These are phyloP conservation scores for Fragaria ananassa DNA, from an alignment of 306 rosid species.

Conservation along the genomic window DNA sequence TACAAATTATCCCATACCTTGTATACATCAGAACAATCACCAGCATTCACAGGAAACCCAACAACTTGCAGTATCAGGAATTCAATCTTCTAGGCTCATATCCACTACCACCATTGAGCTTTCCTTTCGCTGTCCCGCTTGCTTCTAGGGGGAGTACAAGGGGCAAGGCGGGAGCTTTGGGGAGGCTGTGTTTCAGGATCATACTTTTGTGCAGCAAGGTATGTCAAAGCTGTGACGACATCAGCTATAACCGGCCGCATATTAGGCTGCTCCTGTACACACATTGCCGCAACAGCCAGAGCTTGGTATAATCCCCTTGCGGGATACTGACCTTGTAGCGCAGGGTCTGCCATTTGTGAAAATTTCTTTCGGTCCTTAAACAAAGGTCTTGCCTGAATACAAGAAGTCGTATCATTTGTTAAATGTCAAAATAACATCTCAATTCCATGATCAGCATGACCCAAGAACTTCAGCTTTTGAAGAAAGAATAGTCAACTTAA, in stretches of 20 bases:
- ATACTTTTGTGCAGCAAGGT: slow-evolving; percentile 73
- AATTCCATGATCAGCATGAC: neutral
- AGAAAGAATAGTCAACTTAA: neutral
- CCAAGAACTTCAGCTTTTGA: neutral
- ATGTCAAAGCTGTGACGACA: slow-evolving; percentile 85
- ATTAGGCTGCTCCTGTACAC: slow-evolving; percentile 85
- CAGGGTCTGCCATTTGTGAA: slow-evolving; percentile 76
- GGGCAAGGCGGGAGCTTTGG: slow-evolving; percentile 54
- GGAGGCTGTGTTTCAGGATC: slow-evolving; percentile 47
- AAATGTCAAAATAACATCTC: neutral
- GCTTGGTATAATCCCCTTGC: slow-evolving; percentile 77
- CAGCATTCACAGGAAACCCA: neutral
- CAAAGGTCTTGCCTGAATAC: slow-evolving; percentile 76
- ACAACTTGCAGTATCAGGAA: slow-evolving; percentile 14
- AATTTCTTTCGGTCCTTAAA: slow-evolving; percentile 60
- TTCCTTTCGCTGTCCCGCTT: slow-evolving; percentile 46
- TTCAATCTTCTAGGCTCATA: slow-evolving; percentile 25
- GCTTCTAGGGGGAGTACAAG: slow-evolving; percentile 62
- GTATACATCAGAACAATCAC: slow-evolving; percentile 1
- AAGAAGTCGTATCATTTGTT: neutral
- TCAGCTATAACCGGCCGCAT: slow-evolving; percentile 87
- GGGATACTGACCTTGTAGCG: slow-evolving; percentile 87
- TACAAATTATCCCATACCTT: neutral
- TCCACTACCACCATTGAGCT: slow-evolving; percentile 36
- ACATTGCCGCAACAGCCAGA: slow-evolving; percentile 89